Conservation (phyloP, 2,329 filamentous ascomycete genomes). For the Beauveria sp. region DNA sequence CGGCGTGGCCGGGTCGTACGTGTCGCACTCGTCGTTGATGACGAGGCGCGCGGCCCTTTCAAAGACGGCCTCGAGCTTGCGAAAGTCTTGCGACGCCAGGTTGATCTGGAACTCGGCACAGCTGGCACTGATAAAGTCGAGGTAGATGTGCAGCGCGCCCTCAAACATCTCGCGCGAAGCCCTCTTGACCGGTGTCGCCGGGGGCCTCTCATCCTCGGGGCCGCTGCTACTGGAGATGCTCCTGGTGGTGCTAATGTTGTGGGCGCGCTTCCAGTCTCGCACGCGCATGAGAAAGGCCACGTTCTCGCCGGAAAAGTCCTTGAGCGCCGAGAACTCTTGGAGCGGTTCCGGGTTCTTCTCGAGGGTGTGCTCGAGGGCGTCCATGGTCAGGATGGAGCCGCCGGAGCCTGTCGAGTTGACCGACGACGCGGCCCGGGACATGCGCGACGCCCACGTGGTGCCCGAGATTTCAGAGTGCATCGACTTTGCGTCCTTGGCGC, state of each 20-base stretch:
- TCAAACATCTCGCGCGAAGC: slow-evolving; percentile 46
- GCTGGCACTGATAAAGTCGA: slow-evolving; percentile 50
- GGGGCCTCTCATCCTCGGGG: slow-evolving; percentile 12
- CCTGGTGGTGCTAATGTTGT: slow-evolving; percentile 15
- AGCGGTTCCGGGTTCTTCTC: slow-evolving; percentile 48
- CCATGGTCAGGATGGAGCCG: slow-evolving; percentile 49
- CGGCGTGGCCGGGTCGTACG: slow-evolving; percentile 34
- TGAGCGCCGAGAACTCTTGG: slow-evolving; percentile 52
- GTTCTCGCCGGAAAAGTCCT: slow-evolving; percentile 62
- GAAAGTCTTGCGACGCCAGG: slow-evolving; percentile 49
- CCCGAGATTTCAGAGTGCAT: slow-evolving; percentile 26
- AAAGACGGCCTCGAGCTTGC: slow-evolving; percentile 48
- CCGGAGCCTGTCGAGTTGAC: slow-evolving; percentile 22
- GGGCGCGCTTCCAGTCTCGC: slow-evolving; percentile 41
- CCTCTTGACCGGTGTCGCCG: slow-evolving; percentile 17
- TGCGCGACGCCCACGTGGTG: slow-evolving; percentile 29
- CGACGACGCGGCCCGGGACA: slow-evolving; percentile 26
- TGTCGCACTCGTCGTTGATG: slow-evolving; percentile 29
- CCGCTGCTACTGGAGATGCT: slow-evolving; percentile 13
- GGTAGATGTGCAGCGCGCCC: slow-evolving; percentile 52
- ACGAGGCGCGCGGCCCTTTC: slow-evolving; percentile 42
- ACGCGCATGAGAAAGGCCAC: slow-evolving; percentile 57
- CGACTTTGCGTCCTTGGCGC: slow-evolving; percentile 23
- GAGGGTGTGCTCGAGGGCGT: slow-evolving; percentile 51
- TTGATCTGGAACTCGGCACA: slow-evolving; percentile 63